A percentile compares a stretch with the other conserved stretches of the same genome.
These are phyloP conservation scores for Peronospora destructor DNA, from an alignment of 352 stramenopile species.

Conservation along the genomic window DNA sequence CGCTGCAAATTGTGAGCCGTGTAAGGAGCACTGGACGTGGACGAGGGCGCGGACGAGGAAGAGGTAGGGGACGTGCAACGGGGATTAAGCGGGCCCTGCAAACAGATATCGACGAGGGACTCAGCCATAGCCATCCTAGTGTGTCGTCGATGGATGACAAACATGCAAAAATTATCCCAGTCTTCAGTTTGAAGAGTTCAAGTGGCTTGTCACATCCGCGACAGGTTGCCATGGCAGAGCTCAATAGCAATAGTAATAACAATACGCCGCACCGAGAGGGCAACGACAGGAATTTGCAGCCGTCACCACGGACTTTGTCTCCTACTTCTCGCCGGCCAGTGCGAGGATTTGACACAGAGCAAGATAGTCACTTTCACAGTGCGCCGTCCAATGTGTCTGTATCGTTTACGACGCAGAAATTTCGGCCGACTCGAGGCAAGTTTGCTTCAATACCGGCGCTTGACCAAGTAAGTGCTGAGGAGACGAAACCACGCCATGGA, in stretches of 20 bases:
- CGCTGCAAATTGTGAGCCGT: slow-evolving; percentile 12
- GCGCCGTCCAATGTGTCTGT: slow-evolving; percentile 6
- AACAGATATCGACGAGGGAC: slow-evolving; percentile 13
- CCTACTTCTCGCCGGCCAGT: slow-evolving; percentile 15
- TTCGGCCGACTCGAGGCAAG: slow-evolving; percentile 16
- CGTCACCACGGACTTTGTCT: slow-evolving; percentile 15
- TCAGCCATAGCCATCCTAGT: slow-evolving; percentile 9
- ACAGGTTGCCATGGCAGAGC: slow-evolving; percentile 7
- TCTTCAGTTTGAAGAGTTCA: slow-evolving; percentile 5
- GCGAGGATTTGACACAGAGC: slow-evolving; percentile 24
- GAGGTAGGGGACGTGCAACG: slow-evolving; percentile 15
- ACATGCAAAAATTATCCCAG: slow-evolving; percentile 5
- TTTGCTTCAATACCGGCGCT: slow-evolving; percentile 12
- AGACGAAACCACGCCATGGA: slow-evolving; percentile 13
- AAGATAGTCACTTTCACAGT: slow-evolving; percentile 26
- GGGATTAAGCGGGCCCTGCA: slow-evolving; percentile 24
- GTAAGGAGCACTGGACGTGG: slow-evolving; percentile 6
- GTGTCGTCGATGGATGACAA: slow-evolving; percentile 16
- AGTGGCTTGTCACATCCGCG: slow-evolving; percentile 11
- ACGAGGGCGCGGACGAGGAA: slow-evolving; percentile 19
- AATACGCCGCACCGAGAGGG: slow-evolving; percentile 13
- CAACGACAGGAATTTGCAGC: slow-evolving; percentile 15
- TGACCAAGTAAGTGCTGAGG: slow-evolving; percentile 13
- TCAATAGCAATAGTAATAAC: slow-evolving; percentile 23
- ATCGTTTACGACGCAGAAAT: slow-evolving; percentile 16